Evolutionary conservation across 179 eudicot genomes (phyloP).

Genomic region (Patellifolia procumbens): DNA sequence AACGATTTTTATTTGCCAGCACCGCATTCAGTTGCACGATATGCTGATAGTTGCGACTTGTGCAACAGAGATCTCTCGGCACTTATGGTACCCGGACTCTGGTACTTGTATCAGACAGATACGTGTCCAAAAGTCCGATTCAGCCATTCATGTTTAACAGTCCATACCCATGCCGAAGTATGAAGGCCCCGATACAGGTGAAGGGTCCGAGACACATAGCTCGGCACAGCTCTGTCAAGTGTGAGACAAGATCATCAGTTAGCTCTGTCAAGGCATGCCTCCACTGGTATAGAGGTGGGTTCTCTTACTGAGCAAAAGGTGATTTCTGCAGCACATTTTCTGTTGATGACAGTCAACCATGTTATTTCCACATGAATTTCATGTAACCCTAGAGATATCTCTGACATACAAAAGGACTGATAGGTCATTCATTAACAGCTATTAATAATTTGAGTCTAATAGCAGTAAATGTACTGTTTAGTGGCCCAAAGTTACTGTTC

Average conservation of each 20-base stretch:
- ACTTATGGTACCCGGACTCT: too few species aligned
- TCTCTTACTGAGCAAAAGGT: background rate
- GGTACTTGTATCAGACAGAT: too few species aligned
- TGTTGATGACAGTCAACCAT: constrained; percentile 18
- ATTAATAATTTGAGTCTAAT: background rate
- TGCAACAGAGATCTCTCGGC: too few species aligned
- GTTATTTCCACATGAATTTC: constrained; percentile 8
- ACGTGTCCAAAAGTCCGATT: too few species aligned
- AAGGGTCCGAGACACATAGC: too few species aligned
- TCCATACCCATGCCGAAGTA: too few species aligned
- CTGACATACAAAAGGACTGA: background rate
- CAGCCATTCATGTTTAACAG: too few species aligned
- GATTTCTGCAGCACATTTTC: constrained; percentile 6
- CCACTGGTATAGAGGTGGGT: constrained; percentile 6
- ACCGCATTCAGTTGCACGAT: background rate
- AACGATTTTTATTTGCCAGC: background rate
- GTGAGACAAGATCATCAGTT: background rate
- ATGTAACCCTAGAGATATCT: background rate
- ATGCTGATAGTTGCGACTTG: too few species aligned
- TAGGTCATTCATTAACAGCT: background rate
- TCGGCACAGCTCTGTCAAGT: background rate
- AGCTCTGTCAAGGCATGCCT: background rate
- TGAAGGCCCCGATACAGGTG: too few species aligned
- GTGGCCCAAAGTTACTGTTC: background rate
- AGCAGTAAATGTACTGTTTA: background rate